phyloP scores from a whole-genome alignment of 441 rosid species.

The Populus hybrid region DNA sequence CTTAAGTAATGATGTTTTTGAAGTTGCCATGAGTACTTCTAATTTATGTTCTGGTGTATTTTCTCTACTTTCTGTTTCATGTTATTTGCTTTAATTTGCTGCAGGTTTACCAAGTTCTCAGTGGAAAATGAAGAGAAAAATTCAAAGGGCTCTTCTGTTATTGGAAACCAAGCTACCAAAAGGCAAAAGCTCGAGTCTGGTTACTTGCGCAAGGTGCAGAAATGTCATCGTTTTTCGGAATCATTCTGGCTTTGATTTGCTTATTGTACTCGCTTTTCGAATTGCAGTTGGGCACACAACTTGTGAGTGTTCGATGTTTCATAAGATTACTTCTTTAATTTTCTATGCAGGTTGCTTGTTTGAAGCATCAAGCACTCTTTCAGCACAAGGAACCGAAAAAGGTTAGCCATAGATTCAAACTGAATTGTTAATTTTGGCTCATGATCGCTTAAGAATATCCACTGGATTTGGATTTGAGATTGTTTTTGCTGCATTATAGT shows the following conservation, averaged over 20 bases:
- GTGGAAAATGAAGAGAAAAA: constrained; percentile 31
- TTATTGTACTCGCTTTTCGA: not conserved
- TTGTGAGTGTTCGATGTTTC: not conserved
- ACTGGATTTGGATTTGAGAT: not conserved
- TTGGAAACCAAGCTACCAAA: constrained; percentile 68
- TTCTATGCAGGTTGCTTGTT: constrained; percentile 46
- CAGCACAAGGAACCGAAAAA: constrained; percentile 53
- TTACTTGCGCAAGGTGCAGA: constrained; percentile 23
- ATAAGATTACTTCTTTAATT: not conserved
- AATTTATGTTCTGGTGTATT: not conserved
- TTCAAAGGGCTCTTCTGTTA: constrained; percentile 36
- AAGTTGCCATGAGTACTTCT: not conserved
- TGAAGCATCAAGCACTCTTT: constrained; percentile 56
- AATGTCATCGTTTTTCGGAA: not conserved
- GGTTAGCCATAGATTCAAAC: constrained; percentile 29
- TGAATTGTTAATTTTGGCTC: not conserved
- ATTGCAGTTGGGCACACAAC: not conserved
- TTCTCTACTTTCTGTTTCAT: constrained; percentile 5
- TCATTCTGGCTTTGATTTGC: constrained; percentile 1
- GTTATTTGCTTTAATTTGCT: constrained; percentile 6
- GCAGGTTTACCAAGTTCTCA: constrained; percentile 42
- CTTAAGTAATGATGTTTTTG: not conserved
- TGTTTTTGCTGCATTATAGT: not conserved
- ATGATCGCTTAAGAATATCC: not conserved
- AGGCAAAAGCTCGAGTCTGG: constrained; percentile 93